Percentiles rank a stretch among this genome's conserved stretches.
Evolutionary conservation across 2,329 filamentous ascomycete species (phyloP).

Genomic region (Neobulgaria alba): DNA sequence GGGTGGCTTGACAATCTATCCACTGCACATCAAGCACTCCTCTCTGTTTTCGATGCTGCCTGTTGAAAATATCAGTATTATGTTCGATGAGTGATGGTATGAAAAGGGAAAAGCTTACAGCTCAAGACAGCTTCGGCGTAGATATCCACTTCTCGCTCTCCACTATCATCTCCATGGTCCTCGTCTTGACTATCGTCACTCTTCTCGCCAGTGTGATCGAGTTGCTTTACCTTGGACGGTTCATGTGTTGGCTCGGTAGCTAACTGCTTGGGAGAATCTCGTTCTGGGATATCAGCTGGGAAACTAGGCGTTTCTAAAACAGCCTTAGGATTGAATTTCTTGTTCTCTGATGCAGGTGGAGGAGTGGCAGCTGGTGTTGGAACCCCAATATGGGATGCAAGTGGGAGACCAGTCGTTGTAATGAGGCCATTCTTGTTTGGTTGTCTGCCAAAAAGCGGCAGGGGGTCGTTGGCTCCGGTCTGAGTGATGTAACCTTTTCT

Average conservation of each 20-base stretch:
- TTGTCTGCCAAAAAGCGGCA: slow-evolving; percentile 56
- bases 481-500: slow-evolving; percentile 34
- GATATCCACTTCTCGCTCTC: slow-evolving; percentile 79
- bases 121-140: slow-evolving; percentile 87
- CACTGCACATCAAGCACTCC: slow-evolving; percentile 93
- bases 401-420: slow-evolving; percentile 25
- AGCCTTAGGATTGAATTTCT: slow-evolving; percentile 34
- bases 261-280: slow-evolving; percentile 70
- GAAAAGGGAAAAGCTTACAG: slow-evolving; percentile 56
- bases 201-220: slow-evolving; percentile 48
- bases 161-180: slow-evolving; percentile 60
- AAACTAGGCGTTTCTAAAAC: slow-evolving; percentile 57
- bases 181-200: slow-evolving; percentile 57
- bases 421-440: background rate
- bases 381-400: slow-evolving; percentile 55
- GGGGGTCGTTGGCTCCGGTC: slow-evolving; percentile 49
- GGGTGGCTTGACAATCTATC: slow-evolving; percentile 51
- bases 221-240: slow-evolving; percentile 55
- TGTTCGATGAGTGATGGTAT: slow-evolving; percentile 3
- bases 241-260: slow-evolving; percentile 57
- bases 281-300: slow-evolving; percentile 69
- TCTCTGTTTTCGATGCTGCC: slow-evolving; percentile 97
- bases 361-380: slow-evolving; percentile 63
- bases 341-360: slow-evolving; percentile 41
- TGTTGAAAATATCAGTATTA: slow-evolving; percentile 33